These are phyloP conservation scores for Rhazya stricta DNA, from an alignment of 257 asterid species.

Conservation along the genomic window DNA sequence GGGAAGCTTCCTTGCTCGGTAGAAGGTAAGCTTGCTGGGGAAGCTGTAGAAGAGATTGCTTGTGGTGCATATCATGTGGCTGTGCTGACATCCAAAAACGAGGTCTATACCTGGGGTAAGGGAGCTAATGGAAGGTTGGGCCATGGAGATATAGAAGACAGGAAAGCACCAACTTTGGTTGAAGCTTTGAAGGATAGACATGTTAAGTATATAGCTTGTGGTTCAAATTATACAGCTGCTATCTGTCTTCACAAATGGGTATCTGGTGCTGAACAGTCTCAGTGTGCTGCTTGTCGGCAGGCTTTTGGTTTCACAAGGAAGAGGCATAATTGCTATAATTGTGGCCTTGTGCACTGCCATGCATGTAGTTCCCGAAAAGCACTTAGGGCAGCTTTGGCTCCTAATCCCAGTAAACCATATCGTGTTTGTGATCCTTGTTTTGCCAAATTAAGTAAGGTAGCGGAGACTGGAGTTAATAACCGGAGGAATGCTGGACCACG, in stretches of 20 bases:
- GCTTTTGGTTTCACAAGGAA: constrained; percentile 94
- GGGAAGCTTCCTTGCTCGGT: constrained; percentile 77
- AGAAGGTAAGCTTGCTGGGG: constrained; percentile 64
- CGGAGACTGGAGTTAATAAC: constrained; percentile 56
- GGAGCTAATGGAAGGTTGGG: constrained; percentile 97
- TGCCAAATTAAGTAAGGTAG: constrained; percentile 69
- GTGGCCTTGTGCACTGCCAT: constrained; percentile 96
- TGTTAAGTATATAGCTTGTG: constrained; percentile 81
- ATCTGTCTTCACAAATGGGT: constrained; percentile 90
- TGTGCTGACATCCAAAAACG: constrained; percentile 70
- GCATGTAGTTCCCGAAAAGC: constrained; percentile 89
- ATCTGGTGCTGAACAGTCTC: constrained; percentile 90
- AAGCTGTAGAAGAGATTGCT: constrained; percentile 64
- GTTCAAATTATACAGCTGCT: constrained; percentile 81
- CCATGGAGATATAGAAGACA: constrained; percentile 87
- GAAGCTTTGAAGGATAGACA: constrained; percentile 82
- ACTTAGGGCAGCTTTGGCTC: constrained; percentile 75
- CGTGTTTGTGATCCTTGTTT: constrained; percentile 96
- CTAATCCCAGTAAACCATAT: constrained; percentile 83
- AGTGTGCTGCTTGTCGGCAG: constrained; percentile 87
- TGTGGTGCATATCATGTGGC: constrained; percentile 89
- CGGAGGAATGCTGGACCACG: constrained; percentile 72
- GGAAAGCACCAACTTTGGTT: constrained; percentile 66
- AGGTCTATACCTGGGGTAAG: constrained; percentile 93
- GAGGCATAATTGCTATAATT: constrained; percentile 88